Evolutionary conservation across 441 rosid species (phyloP), one percentile per base, ranked within the genome.

Genomic region (Geranium incanum): DNA sequence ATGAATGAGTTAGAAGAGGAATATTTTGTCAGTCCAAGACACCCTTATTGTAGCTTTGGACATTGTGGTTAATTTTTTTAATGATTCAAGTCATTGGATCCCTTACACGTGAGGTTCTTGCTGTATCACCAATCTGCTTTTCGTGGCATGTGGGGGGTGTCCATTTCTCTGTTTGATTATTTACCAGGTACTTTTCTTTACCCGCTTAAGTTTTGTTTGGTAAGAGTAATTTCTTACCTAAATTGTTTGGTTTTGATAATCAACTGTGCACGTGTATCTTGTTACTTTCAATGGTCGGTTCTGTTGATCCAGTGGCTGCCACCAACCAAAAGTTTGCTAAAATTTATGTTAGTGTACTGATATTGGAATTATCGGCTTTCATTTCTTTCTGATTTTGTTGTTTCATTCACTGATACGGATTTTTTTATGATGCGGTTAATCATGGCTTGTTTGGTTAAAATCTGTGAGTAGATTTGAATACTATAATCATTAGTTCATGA

Each of bases 51-150:
- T 52, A 45, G 23, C 68, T 67, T 66, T 38, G 50, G 50, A 66
- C 37, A 39, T 70, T 52, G 37, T 11, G 60, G 65, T 60, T 19
- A 60, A 60, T 60, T 60, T 60, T 11, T 23, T 41, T 52, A 12
- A 11, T 3, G 16, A 18, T 50, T 70, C 16, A 74, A 80, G 79
- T 48, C 80, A 74, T 78, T 78, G 86, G 87, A 79, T 84, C 84
- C 83, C 78, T 60, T 77, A 83, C 88, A 86, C 85, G 87, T 84
- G 92, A 83, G 74, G 63, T 74, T 62, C 74, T 67, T 62, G 13
- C 76, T 68, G 39, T 59, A 63, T 19, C 72, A 67, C 74, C 76
- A 36, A 71, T 75, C 71, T 66, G 70, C 84, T 48, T 71, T 72
- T 33, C 81, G 67, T 80, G 76, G 76, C 87, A 82, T 77, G 80